phyloP scores from a whole-genome alignment of 805 yeast species.

The Suhomyces prunicola region DNA sequence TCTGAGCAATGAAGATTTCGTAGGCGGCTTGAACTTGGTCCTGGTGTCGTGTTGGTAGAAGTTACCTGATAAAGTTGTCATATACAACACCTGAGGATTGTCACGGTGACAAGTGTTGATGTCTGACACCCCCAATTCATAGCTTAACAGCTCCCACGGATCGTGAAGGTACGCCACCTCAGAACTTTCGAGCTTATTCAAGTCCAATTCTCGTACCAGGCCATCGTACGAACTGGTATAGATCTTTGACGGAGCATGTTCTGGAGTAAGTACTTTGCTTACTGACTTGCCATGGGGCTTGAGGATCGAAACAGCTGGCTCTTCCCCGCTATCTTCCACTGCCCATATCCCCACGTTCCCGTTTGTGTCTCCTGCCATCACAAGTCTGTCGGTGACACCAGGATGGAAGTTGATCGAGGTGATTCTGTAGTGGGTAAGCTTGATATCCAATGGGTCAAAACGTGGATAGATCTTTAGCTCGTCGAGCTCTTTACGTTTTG shows the following conservation, averaged over 20 bases:
- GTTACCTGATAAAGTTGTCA: slow-evolving; percentile 78
- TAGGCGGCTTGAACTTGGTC: slow-evolving; percentile 28
- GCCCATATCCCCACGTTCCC: slow-evolving; percentile 92
- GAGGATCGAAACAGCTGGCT: slow-evolving; percentile 57
- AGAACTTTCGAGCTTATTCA: slow-evolving; percentile 54
- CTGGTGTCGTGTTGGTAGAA: slow-evolving; percentile 75
- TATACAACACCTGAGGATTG: slow-evolving; percentile 54
- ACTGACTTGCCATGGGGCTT: slow-evolving; percentile 76
- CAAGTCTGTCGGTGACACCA: slow-evolving; percentile 52
- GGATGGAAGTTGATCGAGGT: slow-evolving; percentile 80
- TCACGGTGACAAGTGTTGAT: slow-evolving; percentile 46
- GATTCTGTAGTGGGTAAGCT: slow-evolving; percentile 68
- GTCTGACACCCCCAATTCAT: slow-evolving; percentile 67
- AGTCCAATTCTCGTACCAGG: slow-evolving; percentile 68
- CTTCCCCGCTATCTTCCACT: slow-evolving; percentile 45
- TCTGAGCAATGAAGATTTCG: slow-evolving; percentile 42
- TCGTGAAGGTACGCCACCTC: slow-evolving; percentile 48
- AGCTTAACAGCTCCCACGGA: slow-evolving; percentile 45
- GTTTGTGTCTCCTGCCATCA: slow-evolving; percentile 84
- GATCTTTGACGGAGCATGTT: slow-evolving; percentile 50
- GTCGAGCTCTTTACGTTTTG: slow-evolving; percentile 53
- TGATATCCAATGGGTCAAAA: slow-evolving; percentile 67
- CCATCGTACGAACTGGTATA: slow-evolving; percentile 86
- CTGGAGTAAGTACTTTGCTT: slow-evolving; percentile 57
- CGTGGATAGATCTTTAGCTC: slow-evolving; percentile 49